These are phyloP conservation scores for Kregervanrija pseudodelftensis DNA, from an alignment of 805 yeast species.

Conservation along the genomic window DNA sequence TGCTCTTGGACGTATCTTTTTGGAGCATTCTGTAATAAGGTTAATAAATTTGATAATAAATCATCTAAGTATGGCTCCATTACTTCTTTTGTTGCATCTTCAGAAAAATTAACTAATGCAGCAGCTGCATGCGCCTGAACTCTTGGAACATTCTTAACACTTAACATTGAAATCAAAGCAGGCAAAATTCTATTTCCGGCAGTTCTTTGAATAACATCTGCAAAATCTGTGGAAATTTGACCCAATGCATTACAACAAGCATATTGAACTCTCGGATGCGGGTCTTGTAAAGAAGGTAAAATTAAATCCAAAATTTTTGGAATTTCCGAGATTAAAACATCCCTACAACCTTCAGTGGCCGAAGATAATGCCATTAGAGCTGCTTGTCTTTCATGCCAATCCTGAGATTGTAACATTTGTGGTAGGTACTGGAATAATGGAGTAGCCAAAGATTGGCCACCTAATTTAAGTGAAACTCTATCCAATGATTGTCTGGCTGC, in stretches of 20 bases:
- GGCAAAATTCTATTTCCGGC: slow-evolving; percentile 78
- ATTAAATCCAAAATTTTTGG: slow-evolving; percentile 79
- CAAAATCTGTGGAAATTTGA: slow-evolving; percentile 94
- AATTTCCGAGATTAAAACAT: slow-evolving; percentile 74
- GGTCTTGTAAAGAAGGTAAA: slow-evolving; percentile 75
- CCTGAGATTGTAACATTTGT: slow-evolving; percentile 63
- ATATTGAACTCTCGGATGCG: slow-evolving; percentile 91
- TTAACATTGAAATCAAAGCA: slow-evolving; percentile 76
- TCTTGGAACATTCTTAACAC: slow-evolving; percentile 68
- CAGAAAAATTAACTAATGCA: slow-evolving; percentile 91
- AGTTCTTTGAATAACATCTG: slow-evolving; percentile 77
- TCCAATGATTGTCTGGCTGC: slow-evolving; percentile 95
- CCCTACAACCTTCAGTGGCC: slow-evolving; percentile 96
- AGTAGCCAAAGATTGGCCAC: slow-evolving; percentile 76
- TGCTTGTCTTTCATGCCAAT: slow-evolving; percentile 95
- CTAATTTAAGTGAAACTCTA: slow-evolving; percentile 75
- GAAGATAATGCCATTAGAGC: slow-evolving; percentile 95
- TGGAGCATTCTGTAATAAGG: slow-evolving; percentile 66
- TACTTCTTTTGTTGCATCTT: slow-evolving; percentile 79
- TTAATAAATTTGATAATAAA: slow-evolving; percentile 65
- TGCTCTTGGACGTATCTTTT: slow-evolving; percentile 95
- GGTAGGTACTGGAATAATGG: slow-evolving; percentile 86
- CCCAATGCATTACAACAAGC: slow-evolving; percentile 97
- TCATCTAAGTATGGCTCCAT: slow-evolving; percentile 90
- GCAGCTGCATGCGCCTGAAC: slow-evolving; percentile 99